Evolutionary conservation across 192 early-diverging fungal species (phyloP).

Genomic region (Coemansia sp.): DNA sequence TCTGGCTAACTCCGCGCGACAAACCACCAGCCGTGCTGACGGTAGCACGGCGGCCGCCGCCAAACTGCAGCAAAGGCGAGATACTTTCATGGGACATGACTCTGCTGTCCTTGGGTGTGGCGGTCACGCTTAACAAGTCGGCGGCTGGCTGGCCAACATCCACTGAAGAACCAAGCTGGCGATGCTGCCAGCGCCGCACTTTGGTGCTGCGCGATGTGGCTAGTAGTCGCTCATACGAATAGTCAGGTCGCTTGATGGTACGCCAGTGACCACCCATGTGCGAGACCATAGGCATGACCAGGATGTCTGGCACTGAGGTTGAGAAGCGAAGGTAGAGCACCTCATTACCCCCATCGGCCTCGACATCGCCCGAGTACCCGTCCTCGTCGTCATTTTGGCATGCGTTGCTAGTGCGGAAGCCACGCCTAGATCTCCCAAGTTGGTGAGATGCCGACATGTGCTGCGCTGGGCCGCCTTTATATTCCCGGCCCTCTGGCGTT

Average conservation of each 20-base stretch:
- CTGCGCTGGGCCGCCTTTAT: background rate
- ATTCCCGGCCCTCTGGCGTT: background rate
- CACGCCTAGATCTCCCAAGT: background rate
- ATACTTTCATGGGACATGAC: background rate
- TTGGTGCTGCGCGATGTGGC: slow-evolving; percentile 35
- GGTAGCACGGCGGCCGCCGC: background rate
- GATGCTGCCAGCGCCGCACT: slow-evolving; percentile 19
- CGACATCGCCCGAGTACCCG: background rate
- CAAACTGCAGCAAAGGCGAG: background rate
- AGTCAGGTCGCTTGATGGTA: slow-evolving; percentile 27
- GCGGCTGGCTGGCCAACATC: background rate
- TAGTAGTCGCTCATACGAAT: slow-evolving; percentile 37
- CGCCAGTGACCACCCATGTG: slow-evolving; percentile 16
- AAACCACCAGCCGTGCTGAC: background rate
- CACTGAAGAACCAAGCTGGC: background rate
- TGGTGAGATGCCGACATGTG: slow-evolving; percentile 9
- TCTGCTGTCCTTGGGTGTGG: background rate
- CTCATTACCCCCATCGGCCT: slow-evolving; percentile 8
- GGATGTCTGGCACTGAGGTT: slow-evolving; percentile 33
- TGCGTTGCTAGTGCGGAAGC: background rate
- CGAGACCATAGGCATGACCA: slow-evolving; percentile 21
- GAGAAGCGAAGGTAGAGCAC: slow-evolving; percentile 10
- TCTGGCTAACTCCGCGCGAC: background rate
- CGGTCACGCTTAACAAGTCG: background rate
- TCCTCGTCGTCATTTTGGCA: background rate